Base-by-base conservation (phyloP, 495 filamentous ascomycete genomes). In the Podospora bellae-mahoneyi region DNA sequence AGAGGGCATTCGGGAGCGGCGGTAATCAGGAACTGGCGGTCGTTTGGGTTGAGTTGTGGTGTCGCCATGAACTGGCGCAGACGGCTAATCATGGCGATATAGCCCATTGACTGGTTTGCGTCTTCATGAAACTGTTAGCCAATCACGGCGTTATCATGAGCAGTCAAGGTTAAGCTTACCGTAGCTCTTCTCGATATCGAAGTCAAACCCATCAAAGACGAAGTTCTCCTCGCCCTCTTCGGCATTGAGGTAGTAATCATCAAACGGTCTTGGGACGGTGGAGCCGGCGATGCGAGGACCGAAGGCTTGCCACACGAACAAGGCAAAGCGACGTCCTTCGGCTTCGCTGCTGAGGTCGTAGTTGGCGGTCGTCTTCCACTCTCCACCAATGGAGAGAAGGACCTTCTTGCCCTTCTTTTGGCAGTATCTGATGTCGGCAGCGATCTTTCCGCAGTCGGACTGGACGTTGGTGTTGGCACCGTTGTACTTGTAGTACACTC, bases 1-100 rank as follows among this genome's bases (percentile, higher is more conserved):
- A 85, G 82, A 2, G 87, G 84, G 75, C 89, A 91, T 68, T 90
- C 86, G 56, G 89, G 89, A 16, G 89, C 88, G 16, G 84, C 87
- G n/a, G 88, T 88, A 61, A 90, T 75, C 72, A 86, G 86, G 66
- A 81, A 75, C 60, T 70, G 59, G 53, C 78, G 83, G 66, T 74
- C 70, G 7, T 48, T 10, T 10, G 9, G 39, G 39, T 48, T 48
- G 39, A 16, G 7, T 5, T 65, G 0, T 60, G 69, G 80, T 13
- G 72, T 67, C 7, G 79, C 64, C 72, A 82, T 84, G 54, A 85
- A 75, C 9, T 74, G 56, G 34, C 87, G 85, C 10, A 91, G 81
- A 44, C 80, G 79, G 61, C 84, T 81, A 57, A 87, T 82, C 76
- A 90, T 72, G 27, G 70, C 65, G 18, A 79, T 54, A 48, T 81